Conservation (phyloP, 768 basidiomycete species). For the Leucogyrophana mollusca region DNA sequence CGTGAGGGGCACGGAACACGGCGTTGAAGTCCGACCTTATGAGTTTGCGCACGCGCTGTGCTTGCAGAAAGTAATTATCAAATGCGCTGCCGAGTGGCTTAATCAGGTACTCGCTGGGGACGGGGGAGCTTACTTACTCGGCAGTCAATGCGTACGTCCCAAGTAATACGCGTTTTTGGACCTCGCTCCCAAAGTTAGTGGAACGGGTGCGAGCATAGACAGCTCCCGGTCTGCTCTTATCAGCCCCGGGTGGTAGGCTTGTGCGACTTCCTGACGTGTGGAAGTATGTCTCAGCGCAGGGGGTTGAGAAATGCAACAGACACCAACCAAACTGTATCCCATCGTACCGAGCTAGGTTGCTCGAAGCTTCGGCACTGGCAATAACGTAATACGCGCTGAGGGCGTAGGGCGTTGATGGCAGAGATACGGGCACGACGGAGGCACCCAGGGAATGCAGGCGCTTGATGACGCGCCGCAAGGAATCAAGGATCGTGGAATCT, state of each 20-base stretch:
- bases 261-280: conserved; percentile 47
- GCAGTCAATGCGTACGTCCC: conserved; percentile 92
- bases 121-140: conserved; percentile 54
- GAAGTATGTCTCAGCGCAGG: not conserved
- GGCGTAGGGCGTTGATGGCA: conserved; percentile 69
- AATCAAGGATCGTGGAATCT: conserved; percentile 39
- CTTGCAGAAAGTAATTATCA: conserved; percentile 95
- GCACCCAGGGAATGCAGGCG: conserved; percentile 56
- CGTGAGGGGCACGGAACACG: conserved; percentile 62
- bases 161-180: conserved; percentile 80
- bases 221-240: conserved; percentile 48
- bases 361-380: conserved; percentile 90
- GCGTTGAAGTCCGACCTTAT: conserved; percentile 72
- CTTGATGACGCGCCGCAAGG: conserved; percentile 46
- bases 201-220: conserved; percentile 70
- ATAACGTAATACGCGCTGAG: conserved; percentile 96
- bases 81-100: conserved; percentile 64
- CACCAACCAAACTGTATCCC: conserved; percentile 80
- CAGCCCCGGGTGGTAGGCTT: conserved; percentile 37
- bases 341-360: conserved; percentile 87
- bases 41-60: conserved; percentile 72
- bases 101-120: not conserved
- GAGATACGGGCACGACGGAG: conserved; percentile 64
- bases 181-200: conserved; percentile 78
- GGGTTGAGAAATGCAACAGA: conserved; percentile 24